Base-by-base conservation (phyloP, 768 basidiomycete species). In the Leccinum arenicola region DNA sequence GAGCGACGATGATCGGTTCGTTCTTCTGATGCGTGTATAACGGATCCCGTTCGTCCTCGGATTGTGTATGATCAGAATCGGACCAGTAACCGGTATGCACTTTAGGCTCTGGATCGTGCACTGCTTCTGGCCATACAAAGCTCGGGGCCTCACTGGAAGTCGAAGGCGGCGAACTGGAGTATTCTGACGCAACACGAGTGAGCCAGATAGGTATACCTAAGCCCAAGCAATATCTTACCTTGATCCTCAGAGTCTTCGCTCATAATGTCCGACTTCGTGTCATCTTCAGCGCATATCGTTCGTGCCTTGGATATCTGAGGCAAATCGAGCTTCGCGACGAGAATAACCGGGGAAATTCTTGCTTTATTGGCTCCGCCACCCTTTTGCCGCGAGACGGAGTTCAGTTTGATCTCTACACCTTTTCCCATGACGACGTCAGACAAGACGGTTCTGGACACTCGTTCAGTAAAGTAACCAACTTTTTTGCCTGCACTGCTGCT, bases 371-470 rank as follows among this genome's bases (percentile, higher is more conserved):
- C 17, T 43, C 49, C 6, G 43, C 43, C 43, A 19, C 58, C 27
- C 33, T 60, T 68, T 12, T 19, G 60, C 17, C 56, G 68, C 8
- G 71, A 67, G 15, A 68, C 54, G 4, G 70, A 63, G 56, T 78
- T 74, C 5, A 85, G 73, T 17, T 77, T 75, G 35, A 85, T 68
- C 58, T 83, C 78, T 54, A 82, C 61, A 36, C 70, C 78, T 77
- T 69, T 62, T 14, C 21, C 48, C 19, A 25, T 48, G 25, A 60
- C 53, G 59, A 58, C 14, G 50, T 68, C 27, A 63, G 56, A 60
- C 21, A 50, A 50, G 17, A 33, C 35, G 55, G 35, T 49, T 9
- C 17, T 19, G 43, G 11, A 45, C 43, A 45, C 43, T 5, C 43
- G 10, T 45, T 45, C 19, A 45, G 43, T 19, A 45, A 45, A 45